Evolutionary conservation across 192 early-diverging fungal species (phyloP), one percentile per base, ranked within the genome.

Genomic region (Coemansia asiatica): DNA sequence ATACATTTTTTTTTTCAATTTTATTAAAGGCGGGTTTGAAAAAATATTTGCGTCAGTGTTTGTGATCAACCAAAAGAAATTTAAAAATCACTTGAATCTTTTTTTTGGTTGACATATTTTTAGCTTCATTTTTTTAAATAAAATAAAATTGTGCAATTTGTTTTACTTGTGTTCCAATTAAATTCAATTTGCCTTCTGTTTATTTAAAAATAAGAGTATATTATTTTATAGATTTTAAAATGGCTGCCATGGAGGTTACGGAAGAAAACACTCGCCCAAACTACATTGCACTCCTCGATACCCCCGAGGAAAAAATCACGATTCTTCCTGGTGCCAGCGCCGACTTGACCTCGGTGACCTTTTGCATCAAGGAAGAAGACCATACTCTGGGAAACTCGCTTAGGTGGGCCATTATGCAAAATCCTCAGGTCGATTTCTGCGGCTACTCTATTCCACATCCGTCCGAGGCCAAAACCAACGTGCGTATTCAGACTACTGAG

Each of bases 371-470:
- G 68, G 91, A 95, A 64, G 95, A 99, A 79, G 97, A 97, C 77
- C 97, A 99, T 74, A 99, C 97, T 3, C 83, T 99, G 7, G 95
- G 95, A 54, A 98, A 98, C 81, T 76, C 94, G 1, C 84, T 99
- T 48, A 88, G 97, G 64, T 95, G 92, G 85, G 82, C 90, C 48
- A 84, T 99, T 16, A 95, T 96, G 90, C 94, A 98, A 72, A 97
- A 98, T 78, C 87, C 92, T 23, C 83, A 89, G 49, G 95, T 97
- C 23, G 86, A 89, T 44, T 96, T 93, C 71, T 96, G 94, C 72
- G 94, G 94, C 51, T 99, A 99, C 83, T 92, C 95, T 22, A 92
- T 98, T 38, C 95, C 97, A 6, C 97, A 99, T 68, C 97, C 97
- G 47, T 96, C 95, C 21, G 94, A 95, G 75, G 86, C 87, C 60